Conservation (phyloP, 371 early-diverging fungal species). For the Syncephalastrum sp. region DNA sequence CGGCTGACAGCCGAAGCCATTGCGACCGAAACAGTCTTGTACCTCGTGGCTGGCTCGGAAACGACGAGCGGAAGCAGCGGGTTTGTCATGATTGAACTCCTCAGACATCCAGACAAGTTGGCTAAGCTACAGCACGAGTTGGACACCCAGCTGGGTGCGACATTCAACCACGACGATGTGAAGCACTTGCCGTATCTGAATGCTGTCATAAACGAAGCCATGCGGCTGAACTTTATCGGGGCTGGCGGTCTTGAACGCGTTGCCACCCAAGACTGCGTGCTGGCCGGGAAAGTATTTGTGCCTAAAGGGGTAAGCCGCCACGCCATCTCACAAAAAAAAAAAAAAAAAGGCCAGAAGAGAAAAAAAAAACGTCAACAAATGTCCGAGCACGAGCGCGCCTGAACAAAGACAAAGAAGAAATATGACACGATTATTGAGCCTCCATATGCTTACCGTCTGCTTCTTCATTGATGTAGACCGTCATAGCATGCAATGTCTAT, state of each 20-base stretch:
- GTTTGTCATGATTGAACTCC: conserved; percentile 23
- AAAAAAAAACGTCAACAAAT: not conserved
- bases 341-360: not conserved
- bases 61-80: conserved; percentile 29
- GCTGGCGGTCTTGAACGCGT: conserved; percentile 18
- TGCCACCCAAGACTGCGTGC: conserved; percentile 8
- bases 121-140: conserved; percentile 23
- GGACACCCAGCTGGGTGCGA: conserved; percentile 5
- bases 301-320: conserved; percentile 20
- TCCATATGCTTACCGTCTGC: not conserved
- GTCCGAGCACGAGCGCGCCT: not conserved
- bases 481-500: conserved; percentile 10
- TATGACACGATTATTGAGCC: no score
- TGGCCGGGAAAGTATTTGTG: conserved; percentile 9
- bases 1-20: conserved; percentile 21
- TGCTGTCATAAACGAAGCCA: conserved; percentile 30
- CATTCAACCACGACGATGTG: conserved; percentile 26
- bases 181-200: conserved; percentile 27
- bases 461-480: conserved; percentile 7
- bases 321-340: not conserved
- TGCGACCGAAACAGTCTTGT: conserved; percentile 26
- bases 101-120: conserved; percentile 18
- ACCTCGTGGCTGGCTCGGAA: conserved; percentile 35
- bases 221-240: conserved; percentile 24
- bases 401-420: not conserved